These are phyloP conservation scores for Bisporella sp. DNA, from an alignment of 2,329 filamentous ascomycete genomes.

Conservation along the genomic window DNA sequence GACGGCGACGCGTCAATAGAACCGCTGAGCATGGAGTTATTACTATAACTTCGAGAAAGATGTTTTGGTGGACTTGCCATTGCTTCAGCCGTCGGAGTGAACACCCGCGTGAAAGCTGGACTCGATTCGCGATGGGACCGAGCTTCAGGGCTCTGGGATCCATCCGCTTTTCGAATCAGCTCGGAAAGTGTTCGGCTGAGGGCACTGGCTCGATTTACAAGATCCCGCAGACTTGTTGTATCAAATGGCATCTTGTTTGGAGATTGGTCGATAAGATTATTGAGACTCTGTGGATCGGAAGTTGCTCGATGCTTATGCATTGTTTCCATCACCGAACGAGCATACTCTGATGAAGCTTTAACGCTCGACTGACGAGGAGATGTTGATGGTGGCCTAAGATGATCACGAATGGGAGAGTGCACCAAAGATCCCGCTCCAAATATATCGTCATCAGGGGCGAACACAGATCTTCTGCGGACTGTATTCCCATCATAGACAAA, in stretches of 20 bases:
- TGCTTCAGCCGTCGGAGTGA: constrained; percentile 44
- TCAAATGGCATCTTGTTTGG: constrained; percentile 56
- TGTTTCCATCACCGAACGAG: constrained; percentile 54
- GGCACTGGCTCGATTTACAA: constrained; percentile 56
- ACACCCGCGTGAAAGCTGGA: constrained; percentile 61
- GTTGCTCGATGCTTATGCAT: constrained; percentile 49
- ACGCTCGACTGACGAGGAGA: constrained; percentile 19
- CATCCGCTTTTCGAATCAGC: constrained; percentile 49
- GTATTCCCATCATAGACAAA: constrained; percentile 43
- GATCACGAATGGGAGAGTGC: constrained; percentile 29
- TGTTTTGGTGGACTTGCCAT: constrained; percentile 47
- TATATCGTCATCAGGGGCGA: constrained; percentile 60
- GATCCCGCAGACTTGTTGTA: constrained; percentile 59
- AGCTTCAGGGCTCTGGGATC: constrained; percentile 48
- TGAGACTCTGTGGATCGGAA: constrained; percentile 29
- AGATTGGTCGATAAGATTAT: constrained; percentile 21
- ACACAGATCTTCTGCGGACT: constrained; percentile 52
- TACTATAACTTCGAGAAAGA: constrained; percentile 45
- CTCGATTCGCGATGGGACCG: constrained; percentile 47
- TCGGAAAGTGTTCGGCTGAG: constrained; percentile 54
- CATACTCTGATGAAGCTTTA: constrained; percentile 41
- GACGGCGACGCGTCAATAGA: constrained; percentile 48
- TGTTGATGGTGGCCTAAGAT: constrained; percentile 16
- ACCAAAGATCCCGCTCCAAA: constrained; percentile 37
- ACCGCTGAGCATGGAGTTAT: constrained; percentile 42